These are phyloP conservation scores for Blastocladiella emersonii DNA, from an alignment of 371 early-diverging fungal species.

Conservation along the genomic window DNA sequence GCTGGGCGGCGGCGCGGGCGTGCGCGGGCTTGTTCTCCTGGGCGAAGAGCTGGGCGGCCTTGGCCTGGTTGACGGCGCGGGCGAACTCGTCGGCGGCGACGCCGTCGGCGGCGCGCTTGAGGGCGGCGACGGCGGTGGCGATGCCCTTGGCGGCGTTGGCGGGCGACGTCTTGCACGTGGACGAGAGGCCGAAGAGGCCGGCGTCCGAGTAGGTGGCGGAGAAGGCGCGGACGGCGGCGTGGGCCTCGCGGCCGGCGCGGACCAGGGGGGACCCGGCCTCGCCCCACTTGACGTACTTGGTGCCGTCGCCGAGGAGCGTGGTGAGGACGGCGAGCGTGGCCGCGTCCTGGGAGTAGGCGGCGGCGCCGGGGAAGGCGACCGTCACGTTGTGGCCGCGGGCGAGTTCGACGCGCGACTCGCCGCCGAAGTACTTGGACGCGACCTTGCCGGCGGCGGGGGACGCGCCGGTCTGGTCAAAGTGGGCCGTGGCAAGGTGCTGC, in stretches of 20 bases:
- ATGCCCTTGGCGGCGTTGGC: conserved; percentile 37
- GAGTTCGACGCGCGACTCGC: conserved; percentile 60
- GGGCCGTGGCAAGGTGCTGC: conserved; percentile 37
- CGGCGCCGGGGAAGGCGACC: conserved; percentile 65
- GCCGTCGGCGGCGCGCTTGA: conserved; percentile 39
- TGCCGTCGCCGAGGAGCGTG: conserved; percentile 57
- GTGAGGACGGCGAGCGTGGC: conserved; percentile 64
- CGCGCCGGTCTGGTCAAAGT: conserved; percentile 24
- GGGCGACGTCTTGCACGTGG: conserved; percentile 35
- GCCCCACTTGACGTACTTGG: conserved; percentile 55
- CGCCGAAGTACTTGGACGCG: conserved; percentile 57
- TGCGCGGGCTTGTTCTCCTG: conserved; percentile 34
- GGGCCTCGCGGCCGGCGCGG: conserved; percentile 34
- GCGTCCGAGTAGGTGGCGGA: conserved; percentile 81
- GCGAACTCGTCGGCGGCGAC: conserved; percentile 49
- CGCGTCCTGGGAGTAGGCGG: conserved; percentile 47
- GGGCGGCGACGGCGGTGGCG: conserved; percentile 54
- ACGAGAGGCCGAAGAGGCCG: conserved; percentile 76
- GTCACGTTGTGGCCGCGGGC: conserved; percentile 45
- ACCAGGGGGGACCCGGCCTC: conserved; percentile 54
- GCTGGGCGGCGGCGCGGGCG: conserved; percentile 2
- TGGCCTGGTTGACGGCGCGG: conserved; percentile 74
- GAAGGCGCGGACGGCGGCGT: conserved; percentile 52
- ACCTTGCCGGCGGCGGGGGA: conserved; percentile 29
- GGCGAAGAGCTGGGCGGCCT: conserved; percentile 46